Percentiles rank a stretch among this genome's conserved stretches.
Evolutionary conservation across 2,329 filamentous ascomycete genomes (phyloP).

Genomic region (Dothistroma pini): DNA sequence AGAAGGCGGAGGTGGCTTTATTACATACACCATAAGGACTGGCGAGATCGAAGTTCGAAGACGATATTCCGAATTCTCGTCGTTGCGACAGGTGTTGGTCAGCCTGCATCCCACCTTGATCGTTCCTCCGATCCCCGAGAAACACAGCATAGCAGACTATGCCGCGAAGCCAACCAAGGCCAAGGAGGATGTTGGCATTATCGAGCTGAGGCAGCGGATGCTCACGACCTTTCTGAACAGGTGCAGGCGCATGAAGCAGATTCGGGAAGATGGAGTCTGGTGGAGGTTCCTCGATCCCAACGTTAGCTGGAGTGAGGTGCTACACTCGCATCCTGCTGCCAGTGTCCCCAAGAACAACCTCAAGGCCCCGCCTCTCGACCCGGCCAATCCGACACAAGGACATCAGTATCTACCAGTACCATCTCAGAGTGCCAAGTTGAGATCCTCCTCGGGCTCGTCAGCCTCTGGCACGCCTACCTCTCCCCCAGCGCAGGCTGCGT

Average conservation of each 20-base stretch:
- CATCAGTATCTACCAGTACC: slow-evolving; percentile 88
- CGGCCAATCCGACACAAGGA: slow-evolving; percentile 84
- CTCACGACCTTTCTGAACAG: slow-evolving; percentile 90
- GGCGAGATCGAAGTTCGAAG: slow-evolving; percentile 92
- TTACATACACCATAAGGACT: slow-evolving; percentile 95
- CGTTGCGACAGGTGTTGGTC: slow-evolving; percentile 80
- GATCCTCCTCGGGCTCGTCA: slow-evolving; percentile 47
- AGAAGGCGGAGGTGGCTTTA: slow-evolving; percentile 87
- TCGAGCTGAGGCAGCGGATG: slow-evolving; percentile 96
- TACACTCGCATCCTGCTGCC: slow-evolving; percentile 83
- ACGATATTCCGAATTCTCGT: slow-evolving; percentile 95
- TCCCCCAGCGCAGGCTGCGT: slow-evolving; percentile 49
- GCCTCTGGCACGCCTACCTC: slow-evolving; percentile 53
- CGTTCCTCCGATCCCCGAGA: slow-evolving; percentile 95
- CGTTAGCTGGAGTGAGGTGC: slow-evolving; percentile 94
- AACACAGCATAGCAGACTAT: slow-evolving; percentile 98
- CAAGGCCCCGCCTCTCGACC: slow-evolving; percentile 90
- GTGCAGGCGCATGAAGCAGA: slow-evolving; percentile 86
- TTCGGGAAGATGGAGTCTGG: slow-evolving; percentile 90
- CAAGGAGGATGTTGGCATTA: slow-evolving; percentile 95
- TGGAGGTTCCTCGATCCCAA: slow-evolving; percentile 98
- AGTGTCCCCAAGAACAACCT: slow-evolving; percentile 92
- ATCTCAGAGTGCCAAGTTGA: slow-evolving; percentile 79
- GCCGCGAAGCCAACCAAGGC: slow-evolving; percentile 96
- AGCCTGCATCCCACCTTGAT: slow-evolving; percentile 92